Evolutionary conservation across 257 asterid genomes (phyloP).

Genomic region (Fraxinus americana): DNA sequence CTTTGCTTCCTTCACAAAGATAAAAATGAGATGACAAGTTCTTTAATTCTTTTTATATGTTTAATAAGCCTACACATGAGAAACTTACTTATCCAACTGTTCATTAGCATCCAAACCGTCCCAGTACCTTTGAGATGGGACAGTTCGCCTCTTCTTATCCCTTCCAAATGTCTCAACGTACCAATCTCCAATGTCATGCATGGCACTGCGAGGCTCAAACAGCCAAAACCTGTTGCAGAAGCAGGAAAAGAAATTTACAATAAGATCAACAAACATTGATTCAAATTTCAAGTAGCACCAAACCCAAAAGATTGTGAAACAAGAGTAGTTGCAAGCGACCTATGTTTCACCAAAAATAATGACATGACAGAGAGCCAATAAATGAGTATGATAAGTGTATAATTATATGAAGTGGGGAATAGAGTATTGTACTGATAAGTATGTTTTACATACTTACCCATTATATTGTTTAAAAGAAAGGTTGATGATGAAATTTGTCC

Average conservation of each 20-base stretch:
- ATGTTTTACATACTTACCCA: too few relatives aligned
- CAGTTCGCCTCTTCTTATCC: slow-evolving; percentile 69
- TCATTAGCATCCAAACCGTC: slow-evolving; percentile 52
- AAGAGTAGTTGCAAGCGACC: not conserved
- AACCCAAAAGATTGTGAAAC: slow-evolving; percentile 6
- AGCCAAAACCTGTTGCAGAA: slow-evolving; percentile 73
- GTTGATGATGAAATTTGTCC: too few relatives aligned
- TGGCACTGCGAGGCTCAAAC: slow-evolving; percentile 93
- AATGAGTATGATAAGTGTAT: too few relatives aligned
- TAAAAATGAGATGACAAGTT: slow-evolving; percentile 18
- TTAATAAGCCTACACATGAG: slow-evolving; percentile 21
- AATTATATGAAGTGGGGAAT: too few relatives aligned
- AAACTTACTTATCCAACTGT: slow-evolving; percentile 67
- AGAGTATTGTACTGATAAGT: too few relatives aligned
- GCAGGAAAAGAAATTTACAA: slow-evolving; percentile 26
- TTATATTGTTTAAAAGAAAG: too few relatives aligned
- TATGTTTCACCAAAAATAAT: slow-evolving; percentile 20
- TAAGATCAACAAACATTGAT: slow-evolving; percentile 25
- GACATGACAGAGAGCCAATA: not conserved
- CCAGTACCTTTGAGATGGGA: slow-evolving; percentile 73
- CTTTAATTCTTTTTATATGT: not conserved
- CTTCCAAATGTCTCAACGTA: slow-evolving; percentile 88
- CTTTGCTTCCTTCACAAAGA: slow-evolving; percentile 4
- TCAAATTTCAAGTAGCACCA: slow-evolving; percentile 17
- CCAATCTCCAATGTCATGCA: slow-evolving; percentile 98